Conservation (phyloP, 768 basidiomycete species). For the Pisolithus tinctorius region DNA sequence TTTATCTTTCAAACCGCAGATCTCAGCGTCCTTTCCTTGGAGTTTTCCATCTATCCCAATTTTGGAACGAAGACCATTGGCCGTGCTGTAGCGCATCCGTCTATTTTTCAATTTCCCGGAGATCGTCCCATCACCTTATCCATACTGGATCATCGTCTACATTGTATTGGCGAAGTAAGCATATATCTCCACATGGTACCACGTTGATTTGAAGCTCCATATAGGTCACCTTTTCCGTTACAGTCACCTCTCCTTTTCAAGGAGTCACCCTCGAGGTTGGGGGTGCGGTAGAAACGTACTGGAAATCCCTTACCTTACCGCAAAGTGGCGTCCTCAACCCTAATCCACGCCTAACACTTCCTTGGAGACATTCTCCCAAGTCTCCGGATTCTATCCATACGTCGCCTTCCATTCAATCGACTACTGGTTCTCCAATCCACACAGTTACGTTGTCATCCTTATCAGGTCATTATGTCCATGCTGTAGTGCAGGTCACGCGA, state of each 20-base stretch:
- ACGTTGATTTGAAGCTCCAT: constrained; percentile 6
- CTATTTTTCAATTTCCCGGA: constrained; percentile 53
- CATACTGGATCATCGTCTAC: constrained; percentile 86
- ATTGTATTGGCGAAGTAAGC: constrained; percentile 87
- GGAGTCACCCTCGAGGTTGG: constrained; percentile 92
- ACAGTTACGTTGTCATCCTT: constrained; percentile 84
- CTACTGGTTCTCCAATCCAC: constrained; percentile 40
- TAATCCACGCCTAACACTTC: constrained; percentile 32
- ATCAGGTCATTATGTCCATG: constrained; percentile 79
- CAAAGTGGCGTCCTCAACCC: constrained; percentile 23
- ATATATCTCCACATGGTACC: background rate
- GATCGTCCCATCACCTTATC: constrained; percentile 60
- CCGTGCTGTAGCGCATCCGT: constrained; percentile 79
- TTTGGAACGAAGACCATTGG: constrained; percentile 97
- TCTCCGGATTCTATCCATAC: constrained; percentile 52
- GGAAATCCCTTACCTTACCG: constrained; percentile 66
- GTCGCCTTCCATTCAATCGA: constrained; percentile 63
- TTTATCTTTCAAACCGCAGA: constrained; percentile 84
- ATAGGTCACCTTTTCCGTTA: constrained; percentile 84
- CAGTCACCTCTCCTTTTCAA: constrained; percentile 81
- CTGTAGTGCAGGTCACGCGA: constrained; percentile 85
- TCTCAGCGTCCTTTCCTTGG: constrained; percentile 66
- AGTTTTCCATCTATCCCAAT: constrained; percentile 94
- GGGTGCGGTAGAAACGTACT: constrained; percentile 95
- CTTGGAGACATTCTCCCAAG: constrained; percentile 26